Evolutionary conservation across 2,329 filamentous ascomycete genomes (phyloP), one percentile per base, ranked within the genome.

Genomic region (Talaromyces funiculosus): DNA sequence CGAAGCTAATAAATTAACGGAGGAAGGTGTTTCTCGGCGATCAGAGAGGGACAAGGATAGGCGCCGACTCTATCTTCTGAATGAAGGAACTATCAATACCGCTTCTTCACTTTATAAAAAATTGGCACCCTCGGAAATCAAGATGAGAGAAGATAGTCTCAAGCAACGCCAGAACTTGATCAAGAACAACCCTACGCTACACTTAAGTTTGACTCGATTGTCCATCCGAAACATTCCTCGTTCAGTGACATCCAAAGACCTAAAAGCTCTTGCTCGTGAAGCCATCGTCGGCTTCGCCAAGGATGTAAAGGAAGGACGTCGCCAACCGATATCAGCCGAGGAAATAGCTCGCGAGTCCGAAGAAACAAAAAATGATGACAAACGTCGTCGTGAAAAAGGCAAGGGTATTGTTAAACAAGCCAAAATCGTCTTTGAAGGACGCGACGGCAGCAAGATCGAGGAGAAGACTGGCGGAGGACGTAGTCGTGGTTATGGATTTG

Each of bases 271-370:
- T 49, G 94, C 94, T 10, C 86, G 94, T 65, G 85, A 94, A 73
- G 94, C 90, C n/a, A 85, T 97, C 12, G 94, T 97, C 53, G 92
- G 91, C 0, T 99, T 99, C 69, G 92, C 94, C 42, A 89, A 82
- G 63, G 94, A 99, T 68, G 91, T 93, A 65, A 96, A 92, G 72
- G 82, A 81, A 29, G 90, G 90, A 14, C 82, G 82, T 37, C 88
- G 94, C 29, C 79, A 88, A 64, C 88, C 87, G 20, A 81, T 99
- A 3, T 94, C 90, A n/a, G 92, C 90, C 70, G 94, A 99, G 69
- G 95, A 99, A 73, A 82, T 90, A 57, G 80, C 84, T 16, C 86
- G 94, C 42, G 92, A 90, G 55, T 89, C 89, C 10, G 87, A 90
- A 33, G 87, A 89, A 53, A 92, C 92, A 80, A 86, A 84, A 67